A percentile compares a stretch with the other conserved stretches of the same genome.
phyloP scores from a whole-genome alignment of 768 basidiomycete genomes.

The Rhizopogon sp. region DNA sequence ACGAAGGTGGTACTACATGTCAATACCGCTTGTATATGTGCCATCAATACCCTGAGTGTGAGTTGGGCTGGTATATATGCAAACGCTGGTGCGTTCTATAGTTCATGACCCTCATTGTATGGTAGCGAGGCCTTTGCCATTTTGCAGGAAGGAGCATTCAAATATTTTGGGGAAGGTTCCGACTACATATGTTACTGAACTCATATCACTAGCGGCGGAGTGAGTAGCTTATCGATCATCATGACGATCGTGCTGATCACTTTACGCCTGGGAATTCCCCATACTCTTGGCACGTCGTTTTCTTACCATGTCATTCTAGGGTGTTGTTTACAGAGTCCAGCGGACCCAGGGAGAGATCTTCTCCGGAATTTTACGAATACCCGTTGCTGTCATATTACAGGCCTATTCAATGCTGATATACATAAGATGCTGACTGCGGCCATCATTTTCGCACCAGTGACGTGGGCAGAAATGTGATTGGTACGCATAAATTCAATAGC shows the following conservation, averaged over 20 bases:
- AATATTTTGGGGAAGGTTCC: neutral
- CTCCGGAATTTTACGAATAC: neutral
- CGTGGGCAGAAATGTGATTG: neutral
- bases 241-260: neutral
- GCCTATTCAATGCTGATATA: neutral
- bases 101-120: neutral
- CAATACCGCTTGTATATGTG: constrained; percentile 66
- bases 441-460: neutral
- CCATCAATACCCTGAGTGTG: constrained; percentile 83
- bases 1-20: constrained; percentile 69
- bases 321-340: neutral
- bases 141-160: neutral
- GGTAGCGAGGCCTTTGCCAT: neutral
- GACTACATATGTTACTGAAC: neutral
- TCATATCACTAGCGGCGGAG: neutral
- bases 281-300: neutral
- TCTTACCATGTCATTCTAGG: neutral
- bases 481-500: too few species aligned
- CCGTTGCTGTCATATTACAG: neutral
- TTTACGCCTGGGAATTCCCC: neutral
- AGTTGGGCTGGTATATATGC: constrained; percentile 88
- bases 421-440: neutral
- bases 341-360: neutral
- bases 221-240: neutral
- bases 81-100: constrained; percentile 63